phyloP scores from a whole-genome alignment of 345 rosid genomes.

The Laguncularia racemosa region DNA sequence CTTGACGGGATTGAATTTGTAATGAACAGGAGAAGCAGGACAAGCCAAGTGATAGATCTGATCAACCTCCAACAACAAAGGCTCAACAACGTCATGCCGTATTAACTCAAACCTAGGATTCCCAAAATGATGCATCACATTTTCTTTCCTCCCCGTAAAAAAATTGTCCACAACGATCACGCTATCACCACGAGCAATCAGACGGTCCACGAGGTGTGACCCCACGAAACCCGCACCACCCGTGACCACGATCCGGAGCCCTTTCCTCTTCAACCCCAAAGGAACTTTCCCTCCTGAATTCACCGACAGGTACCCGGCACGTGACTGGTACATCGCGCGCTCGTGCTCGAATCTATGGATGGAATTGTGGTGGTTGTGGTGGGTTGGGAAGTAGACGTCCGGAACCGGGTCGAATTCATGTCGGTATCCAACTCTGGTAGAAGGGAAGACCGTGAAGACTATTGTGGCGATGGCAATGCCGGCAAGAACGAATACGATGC shows the following conservation, averaged over 20 bases:
- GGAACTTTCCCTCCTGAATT: constrained; percentile 72
- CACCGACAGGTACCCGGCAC: constrained; percentile 25
- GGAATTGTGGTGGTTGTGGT: constrained; percentile 2
- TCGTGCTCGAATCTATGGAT: constrained; percentile 22
- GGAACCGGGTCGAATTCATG: constrained; percentile 20
- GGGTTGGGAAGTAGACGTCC: constrained; percentile 21
- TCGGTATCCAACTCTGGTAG: constrained; percentile 6
- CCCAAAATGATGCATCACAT: constrained; percentile 93
- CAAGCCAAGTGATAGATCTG: constrained; percentile 99
- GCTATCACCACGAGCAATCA: constrained; percentile 85
- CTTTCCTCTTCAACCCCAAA: constrained; percentile 74
- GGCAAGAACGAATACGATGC: constrained; percentile 71
- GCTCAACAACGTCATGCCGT: constrained; percentile 95
- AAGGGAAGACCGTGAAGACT: constrained; percentile 51
- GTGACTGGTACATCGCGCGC: constrained; percentile 22
- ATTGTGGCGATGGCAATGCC: constrained; percentile 86
- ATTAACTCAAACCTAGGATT: constrained; percentile 92
- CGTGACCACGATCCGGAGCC: constrained; percentile 76
- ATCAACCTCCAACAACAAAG: constrained; percentile 83
- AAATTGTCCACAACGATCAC: constrained; percentile 98
- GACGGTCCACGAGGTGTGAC: constrained; percentile 90
- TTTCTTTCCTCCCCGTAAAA: constrained; percentile 94
- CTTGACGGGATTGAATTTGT: constrained; percentile 96
- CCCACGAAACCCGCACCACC: constrained; percentile 99
- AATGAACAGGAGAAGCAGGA: constrained; percentile 98